phyloP scores from a whole-genome alignment of 768 basidiomycete genomes.

The Tylopilus vinaceipallidus region DNA sequence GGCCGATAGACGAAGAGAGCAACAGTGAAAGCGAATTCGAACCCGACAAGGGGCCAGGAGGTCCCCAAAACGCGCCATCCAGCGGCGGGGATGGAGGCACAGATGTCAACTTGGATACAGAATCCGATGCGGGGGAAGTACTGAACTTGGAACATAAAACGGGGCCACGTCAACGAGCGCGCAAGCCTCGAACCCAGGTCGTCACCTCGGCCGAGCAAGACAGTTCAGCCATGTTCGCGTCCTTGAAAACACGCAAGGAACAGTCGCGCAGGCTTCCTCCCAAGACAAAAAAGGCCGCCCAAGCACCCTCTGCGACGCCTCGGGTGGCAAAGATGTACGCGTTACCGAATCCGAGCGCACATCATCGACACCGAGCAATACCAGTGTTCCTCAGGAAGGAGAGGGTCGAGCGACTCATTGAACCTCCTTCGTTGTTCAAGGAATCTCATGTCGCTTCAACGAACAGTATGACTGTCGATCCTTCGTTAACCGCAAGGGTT shows the following conservation, averaged over 20 bases:
- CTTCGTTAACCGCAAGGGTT: conserved; percentile 50
- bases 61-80: conserved; percentile 31
- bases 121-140: conserved; percentile 14
- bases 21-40: conserved; percentile 58
- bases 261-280: conserved; percentile 22
- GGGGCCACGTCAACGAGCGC: conserved; percentile 1
- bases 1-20: conserved; percentile 15
- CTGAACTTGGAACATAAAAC: no score
- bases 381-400: conserved; percentile 54
- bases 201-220: not conserved
- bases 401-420: conserved; percentile 56
- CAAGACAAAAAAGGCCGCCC: conserved; percentile 5
- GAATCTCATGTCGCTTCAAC: conserved; percentile 43
- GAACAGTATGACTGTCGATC: conserved; percentile 52
- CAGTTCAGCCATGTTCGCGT: not conserved
- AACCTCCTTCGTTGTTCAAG: conserved; percentile 50
- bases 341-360: conserved; percentile 61
- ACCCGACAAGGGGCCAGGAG: conserved; percentile 36
- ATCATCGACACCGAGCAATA: conserved; percentile 72
- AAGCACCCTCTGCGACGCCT: conserved; percentile 1
- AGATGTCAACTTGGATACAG: conserved; percentile 14
- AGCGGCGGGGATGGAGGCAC: conserved; percentile 34
- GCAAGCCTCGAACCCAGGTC: not conserved
- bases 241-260: conserved; percentile 15
- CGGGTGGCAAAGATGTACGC: conserved; percentile 46